These are phyloP conservation scores for Skeletonema grethae DNA, from an alignment of 108 stramenopile species.

Conservation along the genomic window DNA sequence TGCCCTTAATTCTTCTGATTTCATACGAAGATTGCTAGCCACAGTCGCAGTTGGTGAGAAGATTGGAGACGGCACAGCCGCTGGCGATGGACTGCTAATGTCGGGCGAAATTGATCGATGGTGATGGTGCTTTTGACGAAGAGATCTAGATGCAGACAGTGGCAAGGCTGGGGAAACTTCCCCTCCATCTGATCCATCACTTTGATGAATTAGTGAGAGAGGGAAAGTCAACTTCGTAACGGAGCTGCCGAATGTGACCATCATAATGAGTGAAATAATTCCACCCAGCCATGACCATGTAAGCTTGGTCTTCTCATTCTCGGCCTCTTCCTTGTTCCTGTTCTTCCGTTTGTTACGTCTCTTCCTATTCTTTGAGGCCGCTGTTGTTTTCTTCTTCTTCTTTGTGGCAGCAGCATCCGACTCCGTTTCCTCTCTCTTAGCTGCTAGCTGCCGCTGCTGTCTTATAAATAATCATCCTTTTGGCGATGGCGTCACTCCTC, in stretches of 20 bases:
- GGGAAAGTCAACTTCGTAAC: background rate
- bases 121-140: background rate
- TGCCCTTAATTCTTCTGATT: no score
- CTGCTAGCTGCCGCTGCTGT: no score
- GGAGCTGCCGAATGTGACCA: background rate
- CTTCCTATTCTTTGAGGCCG: no score
- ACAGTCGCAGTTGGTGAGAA: background rate
- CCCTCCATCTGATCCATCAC: background rate
- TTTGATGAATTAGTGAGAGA: background rate
- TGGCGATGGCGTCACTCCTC: no score
- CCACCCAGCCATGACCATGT: background rate
- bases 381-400: no score
- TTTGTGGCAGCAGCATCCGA: no score
- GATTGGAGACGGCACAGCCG: background rate
- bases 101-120: background rate
- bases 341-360: no score
- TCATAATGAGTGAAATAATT: background rate
- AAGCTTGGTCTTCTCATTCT: background rate
- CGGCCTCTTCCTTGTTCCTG: background rate
- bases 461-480: no score
- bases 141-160: background rate
- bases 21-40: no score
- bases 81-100: background rate
- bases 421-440: no score
- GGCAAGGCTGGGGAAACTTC: background rate